Percentiles rank a stretch among this genome's conserved stretches.
Evolutionary conservation across 192 early-diverging fungal genomes (phyloP).

Genomic region (Glomus cerebriforme): DNA sequence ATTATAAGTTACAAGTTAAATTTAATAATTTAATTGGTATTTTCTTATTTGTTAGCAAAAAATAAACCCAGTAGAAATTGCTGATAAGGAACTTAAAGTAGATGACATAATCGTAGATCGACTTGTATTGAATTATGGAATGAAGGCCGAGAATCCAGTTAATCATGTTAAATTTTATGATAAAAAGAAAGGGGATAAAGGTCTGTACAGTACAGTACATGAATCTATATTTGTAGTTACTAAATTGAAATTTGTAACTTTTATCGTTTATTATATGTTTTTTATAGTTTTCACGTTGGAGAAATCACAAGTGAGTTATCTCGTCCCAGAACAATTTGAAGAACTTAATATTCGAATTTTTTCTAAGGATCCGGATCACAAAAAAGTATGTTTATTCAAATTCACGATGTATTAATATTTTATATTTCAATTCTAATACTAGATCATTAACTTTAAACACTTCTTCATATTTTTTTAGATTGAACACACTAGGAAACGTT

Average conservation of each 20-base stretch:
- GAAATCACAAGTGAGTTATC: slow-evolving; percentile 68
- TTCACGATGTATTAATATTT: no score
- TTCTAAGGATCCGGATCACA: slow-evolving; percentile 52
- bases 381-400: slow-evolving; percentile 39
- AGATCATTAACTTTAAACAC: neutral
- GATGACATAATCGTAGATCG: slow-evolving; percentile 77
- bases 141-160: slow-evolving; percentile 84
- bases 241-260: no score
- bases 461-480: neutral
- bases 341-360: slow-evolving; percentile 72
- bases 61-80: slow-evolving; percentile 57
- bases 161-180: slow-evolving; percentile 77
- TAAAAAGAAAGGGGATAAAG: neutral
- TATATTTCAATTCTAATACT: no score
- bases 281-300: slow-evolving; percentile 63
- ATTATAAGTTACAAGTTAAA: neutral
- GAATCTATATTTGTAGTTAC: no score
- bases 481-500: neutral
- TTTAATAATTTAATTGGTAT: neutral
- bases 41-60: slow-evolving; percentile 31
- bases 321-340: slow-evolving; percentile 69
- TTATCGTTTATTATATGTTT: neutral
- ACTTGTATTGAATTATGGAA: slow-evolving; percentile 77
- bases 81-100: slow-evolving; percentile 60
- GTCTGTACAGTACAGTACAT: neutral